Percentiles rank a stretch among this genome's conserved stretches.
Evolutionary conservation across 2,329 filamentous ascomycete genomes (phyloP).

Genomic region (Ceratocystis albifundus): DNA sequence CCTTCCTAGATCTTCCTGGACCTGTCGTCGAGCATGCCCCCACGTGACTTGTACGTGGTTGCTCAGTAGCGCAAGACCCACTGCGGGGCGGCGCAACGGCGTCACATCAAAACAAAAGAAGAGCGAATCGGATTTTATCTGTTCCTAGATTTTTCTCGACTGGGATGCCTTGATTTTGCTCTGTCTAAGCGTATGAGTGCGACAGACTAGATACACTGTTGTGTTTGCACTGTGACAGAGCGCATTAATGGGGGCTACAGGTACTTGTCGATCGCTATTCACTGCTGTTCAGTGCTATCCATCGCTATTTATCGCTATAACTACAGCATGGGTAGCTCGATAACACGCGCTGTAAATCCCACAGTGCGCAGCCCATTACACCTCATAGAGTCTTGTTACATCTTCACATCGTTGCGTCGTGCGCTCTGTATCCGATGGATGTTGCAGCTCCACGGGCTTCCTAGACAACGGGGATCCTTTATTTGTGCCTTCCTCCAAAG

Average conservation of each 20-base stretch:
- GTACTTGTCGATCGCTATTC: too few species aligned
- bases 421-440: background rate
- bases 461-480: slow-evolving; percentile 9
- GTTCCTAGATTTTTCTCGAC: background rate
- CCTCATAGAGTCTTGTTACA: background rate
- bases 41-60: slow-evolving; percentile 12
- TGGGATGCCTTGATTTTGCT: background rate
- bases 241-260: background rate
- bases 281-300: too few species aligned
- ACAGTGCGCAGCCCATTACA: background rate
- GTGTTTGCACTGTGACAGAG: background rate
- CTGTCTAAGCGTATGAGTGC: slow-evolving; percentile 10
- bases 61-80: slow-evolving; percentile 12
- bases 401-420: background rate
- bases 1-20: background rate
- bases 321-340: too few species aligned
- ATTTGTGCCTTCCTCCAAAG: background rate
- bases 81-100: slow-evolving; percentile 13
- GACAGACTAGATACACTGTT: background rate
- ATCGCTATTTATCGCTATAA: too few species aligned
- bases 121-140: slow-evolving; percentile 2
- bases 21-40: background rate
- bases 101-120: slow-evolving; percentile 11
- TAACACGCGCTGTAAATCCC: background rate
- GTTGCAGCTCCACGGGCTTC: slow-evolving; percentile 6